Evolutionary conservation across 1,139 yeast species (phyloP).

Genomic region (Saccharomyces hybrid): DNA sequence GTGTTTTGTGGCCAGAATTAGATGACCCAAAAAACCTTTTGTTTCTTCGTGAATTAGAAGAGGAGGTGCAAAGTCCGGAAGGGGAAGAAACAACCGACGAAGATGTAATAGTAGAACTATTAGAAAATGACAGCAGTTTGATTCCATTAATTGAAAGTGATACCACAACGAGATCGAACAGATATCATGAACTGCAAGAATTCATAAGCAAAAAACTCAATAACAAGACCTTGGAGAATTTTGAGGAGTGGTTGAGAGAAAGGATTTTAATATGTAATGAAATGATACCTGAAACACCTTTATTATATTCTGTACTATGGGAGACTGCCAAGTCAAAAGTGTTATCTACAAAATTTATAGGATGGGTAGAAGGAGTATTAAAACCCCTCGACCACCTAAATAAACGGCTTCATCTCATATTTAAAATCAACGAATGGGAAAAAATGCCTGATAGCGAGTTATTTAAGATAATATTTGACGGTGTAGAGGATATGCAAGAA

Average conservation of each 20-base stretch:
- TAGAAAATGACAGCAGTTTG: slow-evolving; percentile 16
- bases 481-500: slow-evolving; percentile 4
- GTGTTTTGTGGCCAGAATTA: slow-evolving; percentile 30
- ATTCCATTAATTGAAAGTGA: slow-evolving; percentile 23
- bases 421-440: slow-evolving; percentile 20
- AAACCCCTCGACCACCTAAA: slow-evolving; percentile 23
- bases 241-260: slow-evolving; percentile 18
- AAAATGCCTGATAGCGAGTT: slow-evolving; percentile 9
- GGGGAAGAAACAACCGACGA: neutral
- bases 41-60: slow-evolving; percentile 12
- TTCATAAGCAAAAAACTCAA: slow-evolving; percentile 13
- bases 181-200: slow-evolving; percentile 11
- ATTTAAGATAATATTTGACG: slow-evolving; percentile 11
- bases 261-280: slow-evolving; percentile 23
- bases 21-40: slow-evolving; percentile 19
- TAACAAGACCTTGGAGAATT: slow-evolving; percentile 5
- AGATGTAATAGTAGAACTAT: slow-evolving; percentile 13
- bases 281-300: slow-evolving; percentile 11
- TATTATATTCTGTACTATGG: slow-evolving; percentile 19
- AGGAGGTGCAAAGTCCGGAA: neutral
- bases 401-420: slow-evolving; percentile 6
- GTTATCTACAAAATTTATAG: slow-evolving; percentile 6
- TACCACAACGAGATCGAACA: slow-evolving; percentile 10
- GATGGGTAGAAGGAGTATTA: slow-evolving; percentile 23
- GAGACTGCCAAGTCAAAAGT: neutral